Conservation (phyloP, 179 eudicot genomes). For the Heliamphora pulchella region DNA sequence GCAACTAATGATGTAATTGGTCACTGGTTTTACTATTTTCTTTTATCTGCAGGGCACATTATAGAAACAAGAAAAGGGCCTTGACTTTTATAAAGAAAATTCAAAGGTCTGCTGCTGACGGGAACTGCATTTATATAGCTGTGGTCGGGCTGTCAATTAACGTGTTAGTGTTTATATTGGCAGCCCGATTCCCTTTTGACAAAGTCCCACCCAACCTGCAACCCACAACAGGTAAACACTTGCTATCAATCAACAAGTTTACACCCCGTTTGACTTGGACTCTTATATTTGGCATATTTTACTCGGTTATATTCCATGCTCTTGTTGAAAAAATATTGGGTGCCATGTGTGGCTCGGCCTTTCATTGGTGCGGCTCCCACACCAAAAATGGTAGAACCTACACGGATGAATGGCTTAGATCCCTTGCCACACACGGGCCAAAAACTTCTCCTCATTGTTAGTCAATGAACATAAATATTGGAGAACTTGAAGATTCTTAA, state of each 20-base stretch:
- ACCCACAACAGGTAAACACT: slow-evolving; percentile 3
- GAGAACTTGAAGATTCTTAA: not conserved
- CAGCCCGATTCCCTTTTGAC: slow-evolving; percentile 45
- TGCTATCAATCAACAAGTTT: slow-evolving; percentile 4
- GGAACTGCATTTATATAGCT: not conserved
- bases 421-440: too few species aligned
- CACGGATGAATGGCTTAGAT: too few species aligned
- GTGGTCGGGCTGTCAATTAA: slow-evolving; percentile 48
- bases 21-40: not conserved
- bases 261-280: not conserved
- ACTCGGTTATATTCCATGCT: slow-evolving; percentile 1
- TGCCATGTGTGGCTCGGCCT: too few species aligned
- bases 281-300: slow-evolving; percentile 1
- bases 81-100: too few species aligned
- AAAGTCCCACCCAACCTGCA: not conserved
- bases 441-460: not conserved
- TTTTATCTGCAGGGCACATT: slow-evolving; percentile 11
- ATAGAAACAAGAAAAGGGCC: not conserved
- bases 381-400: too few species aligned
- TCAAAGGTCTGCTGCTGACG: slow-evolving; percentile 1
- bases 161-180: slow-evolving; percentile 12
- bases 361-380: too few species aligned
- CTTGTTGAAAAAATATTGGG: too few species aligned
- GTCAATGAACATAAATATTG: slow-evolving; percentile 9
- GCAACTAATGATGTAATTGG: too few species aligned